These are phyloP conservation scores for Septoria petroselini DNA, from an alignment of 2,329 filamentous ascomycete genomes.

Conservation along the genomic window DNA sequence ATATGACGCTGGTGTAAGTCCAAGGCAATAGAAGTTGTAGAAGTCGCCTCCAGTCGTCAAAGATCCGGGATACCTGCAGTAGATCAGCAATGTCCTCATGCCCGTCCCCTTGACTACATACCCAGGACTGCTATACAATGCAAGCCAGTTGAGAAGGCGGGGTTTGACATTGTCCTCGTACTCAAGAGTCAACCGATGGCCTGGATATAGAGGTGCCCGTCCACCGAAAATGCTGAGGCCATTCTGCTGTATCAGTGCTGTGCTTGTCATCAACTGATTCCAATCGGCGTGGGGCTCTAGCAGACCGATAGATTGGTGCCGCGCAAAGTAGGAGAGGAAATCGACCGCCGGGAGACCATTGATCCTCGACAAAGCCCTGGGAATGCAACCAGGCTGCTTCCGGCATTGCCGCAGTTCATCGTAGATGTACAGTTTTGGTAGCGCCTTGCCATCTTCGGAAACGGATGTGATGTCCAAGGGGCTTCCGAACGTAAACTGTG, in stretches of 20 bases:
- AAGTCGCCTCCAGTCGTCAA: slow-evolving; percentile 40
- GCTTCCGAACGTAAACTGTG: slow-evolving; percentile 16
- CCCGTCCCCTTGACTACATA: too few relatives aligned
- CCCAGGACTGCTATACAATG: slow-evolving; percentile 23
- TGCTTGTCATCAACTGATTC: slow-evolving; percentile 38
- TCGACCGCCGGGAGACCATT: not conserved
- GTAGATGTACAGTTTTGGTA: slow-evolving; percentile 6
- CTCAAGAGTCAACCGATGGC: slow-evolving; percentile 27
- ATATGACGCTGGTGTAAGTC: slow-evolving; percentile 21
- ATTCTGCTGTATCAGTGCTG: slow-evolving; percentile 33
- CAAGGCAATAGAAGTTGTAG: slow-evolving; percentile 41
- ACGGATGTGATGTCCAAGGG: slow-evolving; percentile 30
- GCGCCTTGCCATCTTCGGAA: slow-evolving; percentile 34
- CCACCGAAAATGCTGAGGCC: slow-evolving; percentile 33
- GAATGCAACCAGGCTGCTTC: too few relatives aligned
- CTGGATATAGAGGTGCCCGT: slow-evolving; percentile 29
- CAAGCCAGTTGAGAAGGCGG: slow-evolving; percentile 22
- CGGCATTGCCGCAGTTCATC: too few relatives aligned
- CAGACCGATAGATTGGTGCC: slow-evolving; percentile 30
- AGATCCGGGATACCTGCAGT: slow-evolving; percentile 27
- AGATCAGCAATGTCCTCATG: too few relatives aligned
- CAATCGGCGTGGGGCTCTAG: slow-evolving; percentile 40
- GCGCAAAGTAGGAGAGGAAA: slow-evolving; percentile 8
- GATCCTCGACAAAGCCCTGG: not conserved
- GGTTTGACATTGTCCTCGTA: slow-evolving; percentile 34